Conservation (phyloP, 2,329 filamentous ascomycete species). For the Hypoxylon sp. region DNA sequence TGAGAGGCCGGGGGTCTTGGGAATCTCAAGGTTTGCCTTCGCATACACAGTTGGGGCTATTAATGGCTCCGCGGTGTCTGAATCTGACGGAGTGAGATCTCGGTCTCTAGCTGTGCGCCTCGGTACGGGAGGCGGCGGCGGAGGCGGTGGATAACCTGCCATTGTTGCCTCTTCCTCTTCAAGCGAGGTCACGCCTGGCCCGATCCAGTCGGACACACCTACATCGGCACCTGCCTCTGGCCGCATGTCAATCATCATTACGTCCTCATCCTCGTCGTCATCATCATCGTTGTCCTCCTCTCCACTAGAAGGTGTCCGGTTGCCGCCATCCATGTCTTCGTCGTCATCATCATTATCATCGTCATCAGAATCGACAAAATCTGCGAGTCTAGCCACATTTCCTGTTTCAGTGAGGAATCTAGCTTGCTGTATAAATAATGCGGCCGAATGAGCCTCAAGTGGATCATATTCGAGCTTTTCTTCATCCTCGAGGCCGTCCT, state of each 20-base stretch:
- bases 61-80: conserved; percentile 78
- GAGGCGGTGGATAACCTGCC: conserved; percentile 79
- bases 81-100: conserved; percentile 79
- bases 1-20: conserved; percentile 80
- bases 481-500: conserved; percentile 86
- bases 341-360: conserved; percentile 67
- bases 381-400: conserved; percentile 48
- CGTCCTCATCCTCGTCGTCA: conserved; percentile 70
- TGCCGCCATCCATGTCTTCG: conserved; percentile 58
- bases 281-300: conserved; percentile 75
- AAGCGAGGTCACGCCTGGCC: conserved; percentile 73
- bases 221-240: conserved; percentile 62
- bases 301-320: conserved; percentile 55
- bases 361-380: conserved; percentile 61
- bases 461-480: conserved; percentile 70
- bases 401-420: conserved; percentile 54
- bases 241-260: conserved; percentile 70
- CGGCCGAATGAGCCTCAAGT: conserved; percentile 51
- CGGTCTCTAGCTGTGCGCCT: conserved; percentile 66
- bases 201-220: conserved; percentile 65
- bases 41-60: conserved; percentile 73
- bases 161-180: conserved; percentile 84
- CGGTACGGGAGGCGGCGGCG: conserved; percentile 71
- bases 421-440: conserved; percentile 57
- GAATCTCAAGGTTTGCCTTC: conserved; percentile 79